Evolutionary conservation across 2,329 filamentous ascomycete genomes (phyloP).

Genomic region (Hymenoscyphus occultus): DNA sequence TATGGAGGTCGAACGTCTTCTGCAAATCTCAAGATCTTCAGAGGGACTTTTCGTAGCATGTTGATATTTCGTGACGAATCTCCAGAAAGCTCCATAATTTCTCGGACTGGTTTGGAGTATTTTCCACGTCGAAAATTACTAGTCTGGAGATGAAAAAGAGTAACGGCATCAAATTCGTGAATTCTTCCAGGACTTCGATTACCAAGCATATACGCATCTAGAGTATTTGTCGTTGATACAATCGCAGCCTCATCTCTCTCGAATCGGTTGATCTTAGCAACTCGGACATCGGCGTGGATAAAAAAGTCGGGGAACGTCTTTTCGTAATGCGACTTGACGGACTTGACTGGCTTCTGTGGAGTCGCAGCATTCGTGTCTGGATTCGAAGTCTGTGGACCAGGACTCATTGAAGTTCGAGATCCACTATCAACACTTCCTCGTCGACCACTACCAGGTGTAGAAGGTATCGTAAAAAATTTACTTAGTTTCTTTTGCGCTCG

Average conservation of each 20-base stretch:
- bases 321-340: conserved; percentile 52
- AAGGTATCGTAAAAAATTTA: conserved; percentile 27
- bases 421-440: conserved; percentile 24
- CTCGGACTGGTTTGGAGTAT: conserved; percentile 26
- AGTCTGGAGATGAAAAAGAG: conserved; percentile 46
- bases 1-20: conserved; percentile 69
- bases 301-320: conserved; percentile 80
- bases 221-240: conserved; percentile 47
- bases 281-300: conserved; percentile 66
- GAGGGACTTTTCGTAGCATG: conserved; percentile 27
- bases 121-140: conserved; percentile 44
- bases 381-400: conserved; percentile 23
- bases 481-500: conserved; percentile 44
- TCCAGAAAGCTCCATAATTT: conserved; percentile 34
- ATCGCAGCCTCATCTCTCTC: conserved; percentile 57
- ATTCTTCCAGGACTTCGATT: conserved; percentile 45
- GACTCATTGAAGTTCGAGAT: conserved; percentile 28
- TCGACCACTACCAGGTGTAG: conserved; percentile 14
- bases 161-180: conserved; percentile 43
- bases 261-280: conserved; percentile 58
- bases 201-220: conserved; percentile 52
- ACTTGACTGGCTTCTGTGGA: conserved; percentile 34
- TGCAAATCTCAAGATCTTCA: conserved; percentile 45
- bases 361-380: conserved; percentile 18
- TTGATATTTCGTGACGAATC: conserved; percentile 19